These are phyloP conservation scores for Ceratocystis lukuohia DNA, from an alignment of 2,329 filamentous ascomycete species.

Conservation along the genomic window DNA sequence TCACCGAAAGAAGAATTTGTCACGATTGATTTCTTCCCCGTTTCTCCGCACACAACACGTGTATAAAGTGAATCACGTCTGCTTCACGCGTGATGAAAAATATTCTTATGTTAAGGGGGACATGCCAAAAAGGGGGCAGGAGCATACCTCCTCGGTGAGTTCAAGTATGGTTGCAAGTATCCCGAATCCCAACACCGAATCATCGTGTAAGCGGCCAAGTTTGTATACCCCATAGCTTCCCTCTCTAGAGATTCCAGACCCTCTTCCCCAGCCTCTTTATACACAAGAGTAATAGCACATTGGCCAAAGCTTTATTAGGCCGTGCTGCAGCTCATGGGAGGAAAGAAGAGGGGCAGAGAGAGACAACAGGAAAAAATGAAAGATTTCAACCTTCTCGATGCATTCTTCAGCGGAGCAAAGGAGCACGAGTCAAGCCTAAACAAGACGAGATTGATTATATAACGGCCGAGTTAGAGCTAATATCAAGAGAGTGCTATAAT, in stretches of 20 bases:
- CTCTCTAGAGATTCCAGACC: not conserved
- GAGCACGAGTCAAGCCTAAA: not conserved
- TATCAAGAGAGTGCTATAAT: not conserved
- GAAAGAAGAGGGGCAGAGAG: not conserved
- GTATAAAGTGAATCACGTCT: not conserved
- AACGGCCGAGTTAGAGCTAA: not conserved
- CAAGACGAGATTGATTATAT: not conserved
- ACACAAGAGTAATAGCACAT: not conserved
- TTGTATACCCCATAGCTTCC: not conserved
- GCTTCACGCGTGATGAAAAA: not conserved
- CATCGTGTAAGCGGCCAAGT: not conserved
- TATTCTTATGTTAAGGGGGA: not conserved
- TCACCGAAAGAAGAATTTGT: too few species aligned
- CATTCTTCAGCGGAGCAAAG: not conserved
- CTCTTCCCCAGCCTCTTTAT: conserved; percentile 4
- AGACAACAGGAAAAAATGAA: not conserved
- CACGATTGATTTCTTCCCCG: not conserved
- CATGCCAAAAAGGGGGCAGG: not conserved
- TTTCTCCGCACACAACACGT: not conserved
- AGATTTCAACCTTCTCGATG: not conserved
- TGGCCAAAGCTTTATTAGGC: conserved; percentile 3
- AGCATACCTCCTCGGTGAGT: not conserved
- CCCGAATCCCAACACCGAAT: not conserved
- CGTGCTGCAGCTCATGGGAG: not conserved
- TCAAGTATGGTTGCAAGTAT: not conserved